Conservation (phyloP, 1,284 basidiomycete species). For the Golubevia pallescens region DNA sequence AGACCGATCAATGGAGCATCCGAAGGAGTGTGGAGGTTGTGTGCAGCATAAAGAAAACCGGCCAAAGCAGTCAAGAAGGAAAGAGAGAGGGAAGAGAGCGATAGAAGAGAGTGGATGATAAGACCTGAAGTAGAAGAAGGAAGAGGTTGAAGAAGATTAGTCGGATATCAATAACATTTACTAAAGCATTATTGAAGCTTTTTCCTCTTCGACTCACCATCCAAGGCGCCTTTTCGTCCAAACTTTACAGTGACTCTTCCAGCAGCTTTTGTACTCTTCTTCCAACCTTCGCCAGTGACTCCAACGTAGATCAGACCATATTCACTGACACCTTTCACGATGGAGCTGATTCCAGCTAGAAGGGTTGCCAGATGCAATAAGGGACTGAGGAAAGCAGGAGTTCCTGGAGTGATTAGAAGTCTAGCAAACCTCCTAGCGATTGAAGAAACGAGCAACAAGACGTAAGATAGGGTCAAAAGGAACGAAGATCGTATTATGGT, state of each 20-base stretch:
- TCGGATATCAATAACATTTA: no score
- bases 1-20: conserved; percentile 51
- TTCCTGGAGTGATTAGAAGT: conserved; percentile 10
- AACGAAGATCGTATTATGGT: conserved; percentile 43
- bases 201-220: conserved; percentile 13
- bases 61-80: conserved; percentile 46
- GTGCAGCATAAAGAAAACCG: conserved; percentile 49
- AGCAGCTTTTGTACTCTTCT: conserved; percentile 35
- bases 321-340: conserved; percentile 41
- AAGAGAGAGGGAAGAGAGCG: conserved; percentile 41
- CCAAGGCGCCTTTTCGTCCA: conserved; percentile 41
- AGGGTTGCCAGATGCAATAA: conserved; percentile 34
- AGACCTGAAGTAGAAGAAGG: conserved; percentile 13
- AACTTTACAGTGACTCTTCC: conserved; percentile 24
- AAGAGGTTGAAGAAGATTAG: background rate
- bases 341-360: conserved; percentile 31
- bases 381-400: conserved; percentile 32
- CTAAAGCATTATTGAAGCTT: background rate
- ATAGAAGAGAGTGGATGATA: conserved; percentile 40
- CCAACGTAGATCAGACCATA: conserved; percentile 46
- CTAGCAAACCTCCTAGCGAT: conserved; percentile 19
- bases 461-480: conserved; percentile 28
- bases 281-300: conserved; percentile 47
- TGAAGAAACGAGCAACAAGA: conserved; percentile 27
- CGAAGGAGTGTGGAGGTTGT: conserved; percentile 50